Percentiles rank a stretch among this genome's conserved stretches.
These are phyloP conservation scores for Komagataella pastoris DNA, from an alignment of 805 yeast species.

Conservation along the genomic window DNA sequence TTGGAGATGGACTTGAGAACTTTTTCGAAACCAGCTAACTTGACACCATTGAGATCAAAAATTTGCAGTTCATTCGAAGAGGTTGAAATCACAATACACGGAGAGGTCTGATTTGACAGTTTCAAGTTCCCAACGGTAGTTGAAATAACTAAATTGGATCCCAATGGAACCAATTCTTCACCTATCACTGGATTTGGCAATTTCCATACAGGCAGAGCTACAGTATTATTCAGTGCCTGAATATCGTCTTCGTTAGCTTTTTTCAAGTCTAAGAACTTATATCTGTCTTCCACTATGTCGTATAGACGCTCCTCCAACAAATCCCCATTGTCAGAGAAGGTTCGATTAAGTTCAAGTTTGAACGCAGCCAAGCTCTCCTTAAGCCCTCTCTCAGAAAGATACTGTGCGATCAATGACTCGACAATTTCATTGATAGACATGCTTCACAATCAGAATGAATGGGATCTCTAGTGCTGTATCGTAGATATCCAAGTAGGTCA, in stretches of 20 bases:
- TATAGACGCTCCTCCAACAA: slow-evolving; percentile 20
- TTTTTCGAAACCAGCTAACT: neutral
- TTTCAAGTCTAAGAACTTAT: slow-evolving; percentile 11
- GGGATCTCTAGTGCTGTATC: neutral
- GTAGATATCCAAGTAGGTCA: no score
- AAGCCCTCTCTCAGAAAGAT: slow-evolving; percentile 35
- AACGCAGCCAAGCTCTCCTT: slow-evolving; percentile 31
- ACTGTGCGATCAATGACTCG: slow-evolving; percentile 38
- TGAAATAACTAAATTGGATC: neutral
- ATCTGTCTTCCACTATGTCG: slow-evolving; percentile 20
- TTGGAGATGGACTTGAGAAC: neutral
- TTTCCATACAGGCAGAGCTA: neutral
- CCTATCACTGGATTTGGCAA: neutral
- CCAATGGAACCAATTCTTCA: neutral
- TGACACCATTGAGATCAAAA: neutral
- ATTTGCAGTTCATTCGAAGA: neutral
- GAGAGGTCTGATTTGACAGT: neutral
- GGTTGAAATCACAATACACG: neutral
- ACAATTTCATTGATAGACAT: slow-evolving; percentile 9
- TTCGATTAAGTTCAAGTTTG: slow-evolving; percentile 29
- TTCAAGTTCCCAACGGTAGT: neutral
- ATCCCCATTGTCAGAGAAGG: slow-evolving; percentile 11
- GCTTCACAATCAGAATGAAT: neutral
- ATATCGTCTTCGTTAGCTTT: slow-evolving; percentile 1
- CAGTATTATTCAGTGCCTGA: neutral